Conservation (phyloP, 306 rosid species). For the Acmispon strigosus region DNA sequence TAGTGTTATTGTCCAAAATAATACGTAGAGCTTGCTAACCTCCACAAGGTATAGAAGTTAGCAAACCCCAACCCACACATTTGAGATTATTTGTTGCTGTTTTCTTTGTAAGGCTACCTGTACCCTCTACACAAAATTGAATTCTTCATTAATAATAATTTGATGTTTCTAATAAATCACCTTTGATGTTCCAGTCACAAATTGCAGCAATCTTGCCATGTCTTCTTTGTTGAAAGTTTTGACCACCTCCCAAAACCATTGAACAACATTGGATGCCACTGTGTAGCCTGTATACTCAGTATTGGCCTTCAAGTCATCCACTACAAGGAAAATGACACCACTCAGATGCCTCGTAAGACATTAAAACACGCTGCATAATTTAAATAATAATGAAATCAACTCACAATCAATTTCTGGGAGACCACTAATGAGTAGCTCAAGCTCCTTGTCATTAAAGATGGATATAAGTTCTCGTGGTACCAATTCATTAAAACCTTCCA, state of each 20-base stretch:
- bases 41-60: too few relatives aligned
- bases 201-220: constrained; percentile 97
- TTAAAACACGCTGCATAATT: not conserved
- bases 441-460: constrained; percentile 92
- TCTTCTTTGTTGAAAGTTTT: constrained; percentile 89
- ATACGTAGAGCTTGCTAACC: too few relatives aligned
- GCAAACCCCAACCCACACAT: too few relatives aligned
- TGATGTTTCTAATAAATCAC: constrained; percentile 32
- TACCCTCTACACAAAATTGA: not conserved
- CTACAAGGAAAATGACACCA: constrained; percentile 45
- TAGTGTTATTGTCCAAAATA: too few relatives aligned
- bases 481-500: constrained; percentile 80
- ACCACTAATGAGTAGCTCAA: constrained; percentile 98
- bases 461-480: constrained; percentile 81
- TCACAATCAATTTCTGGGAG: constrained; percentile 99
- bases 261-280: constrained; percentile 82
- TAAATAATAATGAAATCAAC: constrained; percentile 20
- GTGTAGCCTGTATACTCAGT: constrained; percentile 87
- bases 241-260: constrained; percentile 99
- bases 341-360: constrained; percentile 14
- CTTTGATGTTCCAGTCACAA: constrained; percentile 99
- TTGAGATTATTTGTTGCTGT: not conserved
- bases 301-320: constrained; percentile 94
- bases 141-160: not conserved
- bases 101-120: not conserved